A percentile compares a stretch with the other conserved stretches of the same genome.
phyloP scores from a whole-genome alignment of 2,329 filamentous ascomycete genomes.

The Fusarium buharicum region DNA sequence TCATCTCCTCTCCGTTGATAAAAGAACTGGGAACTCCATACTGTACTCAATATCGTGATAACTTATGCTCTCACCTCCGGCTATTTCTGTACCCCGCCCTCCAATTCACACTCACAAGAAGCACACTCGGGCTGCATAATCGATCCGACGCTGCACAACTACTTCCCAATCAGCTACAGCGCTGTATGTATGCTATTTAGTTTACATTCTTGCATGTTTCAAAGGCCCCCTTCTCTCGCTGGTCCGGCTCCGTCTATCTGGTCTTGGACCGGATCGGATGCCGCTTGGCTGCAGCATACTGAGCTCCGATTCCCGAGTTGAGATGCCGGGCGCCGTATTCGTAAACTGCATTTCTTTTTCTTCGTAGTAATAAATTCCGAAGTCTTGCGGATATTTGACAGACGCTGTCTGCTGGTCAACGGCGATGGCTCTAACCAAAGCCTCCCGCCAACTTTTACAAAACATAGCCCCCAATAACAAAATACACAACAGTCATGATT shows the following conservation, averaged over 20 bases:
- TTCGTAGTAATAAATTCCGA: no score
- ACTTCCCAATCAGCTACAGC: neutral
- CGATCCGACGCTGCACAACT: neutral
- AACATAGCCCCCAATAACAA: neutral
- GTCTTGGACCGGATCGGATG: slow-evolving; percentile 18
- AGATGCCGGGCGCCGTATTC: slow-evolving; percentile 38
- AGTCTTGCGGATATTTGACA: no score
- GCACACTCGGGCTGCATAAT: neutral
- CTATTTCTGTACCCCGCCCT: no score
- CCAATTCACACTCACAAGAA: neutral
- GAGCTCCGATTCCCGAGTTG: slow-evolving; percentile 27
- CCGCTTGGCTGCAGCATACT: slow-evolving; percentile 21
- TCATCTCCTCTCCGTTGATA: no score
- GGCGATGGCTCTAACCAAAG: neutral
- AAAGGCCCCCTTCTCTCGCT: neutral
- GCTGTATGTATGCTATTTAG: neutral
- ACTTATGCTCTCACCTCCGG: no score
- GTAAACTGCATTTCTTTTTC: slow-evolving; percentile 13
- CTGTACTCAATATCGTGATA: no score
- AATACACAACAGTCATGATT: neutral
- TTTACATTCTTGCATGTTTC: no score
- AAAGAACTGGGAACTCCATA: no score
- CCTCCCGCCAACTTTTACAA: neutral
- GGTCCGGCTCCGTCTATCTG: slow-evolving; percentile 8
- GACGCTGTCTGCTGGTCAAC: neutral